Percentiles rank a stretch among this genome's conserved stretches.
Evolutionary conservation across 164 flowering plant species (phyloP).

Genomic region (Macadamia tetraphylla): DNA sequence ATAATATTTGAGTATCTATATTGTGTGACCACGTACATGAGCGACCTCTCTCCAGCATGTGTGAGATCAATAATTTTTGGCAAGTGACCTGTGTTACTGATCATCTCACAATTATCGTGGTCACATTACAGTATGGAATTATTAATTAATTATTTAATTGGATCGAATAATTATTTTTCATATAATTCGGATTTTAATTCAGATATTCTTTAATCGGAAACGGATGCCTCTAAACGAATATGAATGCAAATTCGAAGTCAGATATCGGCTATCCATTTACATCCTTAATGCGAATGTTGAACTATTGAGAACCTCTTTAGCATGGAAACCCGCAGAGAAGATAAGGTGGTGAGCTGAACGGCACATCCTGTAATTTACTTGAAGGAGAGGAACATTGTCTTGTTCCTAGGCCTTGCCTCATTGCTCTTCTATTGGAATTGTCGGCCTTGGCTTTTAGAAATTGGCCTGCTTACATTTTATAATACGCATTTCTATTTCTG

Average conservation of each 20-base stretch:
- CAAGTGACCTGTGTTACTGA: slow-evolving; percentile 80
- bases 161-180: no score
- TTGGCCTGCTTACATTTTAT: slow-evolving; percentile 10
- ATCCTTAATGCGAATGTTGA: no score
- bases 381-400: slow-evolving; percentile 73
- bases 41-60: slow-evolving; percentile 49
- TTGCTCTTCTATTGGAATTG: not conserved
- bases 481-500: no score
- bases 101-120: slow-evolving; percentile 88
- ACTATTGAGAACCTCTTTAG: no score
- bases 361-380: slow-evolving; percentile 60
- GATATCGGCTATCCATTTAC: no score
- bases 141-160: no score
- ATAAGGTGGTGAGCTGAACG: no score
- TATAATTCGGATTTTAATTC: no score
- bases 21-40: slow-evolving; percentile 33
- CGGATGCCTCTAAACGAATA: no score
- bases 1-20: slow-evolving; percentile 45
- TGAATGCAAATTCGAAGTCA: no score
- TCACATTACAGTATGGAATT: slow-evolving; percentile 17
- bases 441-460: slow-evolving; percentile 21
- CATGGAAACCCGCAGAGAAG: no score
- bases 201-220: no score
- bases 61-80: slow-evolving; percentile 80
- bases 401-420: slow-evolving; percentile 4